Percentiles rank a stretch among this genome's conserved stretches.
Conservation (phyloP, 2,329 filamentous ascomycete genomes). For the Macrophomina phaseolina region DNA sequence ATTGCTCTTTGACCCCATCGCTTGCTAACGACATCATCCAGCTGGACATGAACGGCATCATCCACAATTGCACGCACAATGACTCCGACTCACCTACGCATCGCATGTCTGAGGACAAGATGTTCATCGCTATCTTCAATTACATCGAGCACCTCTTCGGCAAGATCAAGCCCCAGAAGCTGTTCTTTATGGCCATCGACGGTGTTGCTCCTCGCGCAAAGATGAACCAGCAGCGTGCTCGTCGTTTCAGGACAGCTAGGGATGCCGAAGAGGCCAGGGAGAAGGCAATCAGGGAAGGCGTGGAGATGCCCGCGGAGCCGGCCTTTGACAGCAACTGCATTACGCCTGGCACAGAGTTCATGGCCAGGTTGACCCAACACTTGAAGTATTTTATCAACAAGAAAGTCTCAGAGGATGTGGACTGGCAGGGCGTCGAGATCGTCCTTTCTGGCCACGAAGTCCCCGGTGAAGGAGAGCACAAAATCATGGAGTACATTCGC, state of each 20-base stretch:
- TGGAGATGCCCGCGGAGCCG: constrained; percentile 92
- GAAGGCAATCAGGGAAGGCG: constrained; percentile 86
- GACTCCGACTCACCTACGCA: constrained; percentile 91
- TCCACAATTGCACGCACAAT: constrained; percentile 98
- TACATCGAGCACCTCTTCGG: constrained; percentile 99
- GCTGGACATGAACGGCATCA: constrained; percentile 99
- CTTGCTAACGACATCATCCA: constrained; percentile 37
- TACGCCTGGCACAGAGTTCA: constrained; percentile 95
- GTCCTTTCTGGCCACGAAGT: constrained; percentile 97
- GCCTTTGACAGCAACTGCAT: constrained; percentile 99
- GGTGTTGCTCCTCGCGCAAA: constrained; percentile 97
- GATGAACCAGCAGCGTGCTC: constrained; percentile 98
- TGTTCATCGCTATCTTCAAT: constrained; percentile 99
- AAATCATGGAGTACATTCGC: constrained; percentile 99
- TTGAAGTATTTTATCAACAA: constrained; percentile 99
- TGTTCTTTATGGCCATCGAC: constrained; percentile 99
- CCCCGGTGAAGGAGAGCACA: constrained; percentile 97
- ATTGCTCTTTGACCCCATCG: background rate
- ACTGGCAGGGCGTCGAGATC: constrained; percentile 97
- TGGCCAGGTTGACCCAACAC: constrained; percentile 93
- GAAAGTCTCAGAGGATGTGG: constrained; percentile 93
- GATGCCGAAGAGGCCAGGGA: constrained; percentile 89
- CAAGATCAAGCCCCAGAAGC: constrained; percentile 97
- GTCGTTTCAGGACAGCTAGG: constrained; percentile 91
- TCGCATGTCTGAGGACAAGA: constrained; percentile 94